Evolutionary conservation across 1,284 basidiomycete genomes (phyloP).

Genomic region (Rhodotorula sp.): DNA sequence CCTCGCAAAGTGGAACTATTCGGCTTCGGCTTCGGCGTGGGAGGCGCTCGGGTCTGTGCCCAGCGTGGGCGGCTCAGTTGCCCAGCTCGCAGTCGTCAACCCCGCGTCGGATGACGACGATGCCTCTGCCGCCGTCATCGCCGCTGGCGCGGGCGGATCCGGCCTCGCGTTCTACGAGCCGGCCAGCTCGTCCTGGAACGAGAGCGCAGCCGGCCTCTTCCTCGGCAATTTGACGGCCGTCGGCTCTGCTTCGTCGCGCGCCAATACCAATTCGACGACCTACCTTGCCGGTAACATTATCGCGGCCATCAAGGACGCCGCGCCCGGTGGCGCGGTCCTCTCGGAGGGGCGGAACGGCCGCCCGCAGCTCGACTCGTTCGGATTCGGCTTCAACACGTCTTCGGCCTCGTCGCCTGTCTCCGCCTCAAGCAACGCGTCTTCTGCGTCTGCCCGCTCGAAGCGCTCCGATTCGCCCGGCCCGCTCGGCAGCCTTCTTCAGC

Average conservation of each 20-base stretch:
- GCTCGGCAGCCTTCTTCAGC: background rate
- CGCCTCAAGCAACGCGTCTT: background rate
- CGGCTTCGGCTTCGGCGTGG: conserved; percentile 20
- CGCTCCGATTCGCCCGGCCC: background rate
- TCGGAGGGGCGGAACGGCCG: conserved; percentile 47
- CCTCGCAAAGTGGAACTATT: conserved; percentile 38
- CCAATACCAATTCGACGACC: conserved; percentile 31
- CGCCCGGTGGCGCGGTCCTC: conserved; percentile 54
- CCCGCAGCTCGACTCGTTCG: conserved; percentile 44
- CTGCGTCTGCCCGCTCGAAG: background rate
- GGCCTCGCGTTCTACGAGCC: conserved; percentile 36
- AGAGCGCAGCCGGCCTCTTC: conserved; percentile 24
- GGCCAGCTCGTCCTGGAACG: conserved; percentile 17
- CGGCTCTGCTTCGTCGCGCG: background rate
- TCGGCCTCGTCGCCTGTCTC: conserved; percentile 4
- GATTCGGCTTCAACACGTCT: conserved; percentile 38
- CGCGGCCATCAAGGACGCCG: conserved; percentile 51
- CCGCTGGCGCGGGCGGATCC: conserved; percentile 22
- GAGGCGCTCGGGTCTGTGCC: conserved; percentile 57
- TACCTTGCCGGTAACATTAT: conserved; percentile 55
- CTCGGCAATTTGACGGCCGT: conserved; percentile 39
- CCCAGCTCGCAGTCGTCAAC: conserved; percentile 53
- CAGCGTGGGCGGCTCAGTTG: conserved; percentile 75
- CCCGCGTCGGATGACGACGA: conserved; percentile 1
- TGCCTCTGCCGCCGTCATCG: conserved; percentile 22